These are phyloP conservation scores for Magnolia changhungtana DNA, from an alignment of 164 flowering plant genomes.

Conservation along the genomic window DNA sequence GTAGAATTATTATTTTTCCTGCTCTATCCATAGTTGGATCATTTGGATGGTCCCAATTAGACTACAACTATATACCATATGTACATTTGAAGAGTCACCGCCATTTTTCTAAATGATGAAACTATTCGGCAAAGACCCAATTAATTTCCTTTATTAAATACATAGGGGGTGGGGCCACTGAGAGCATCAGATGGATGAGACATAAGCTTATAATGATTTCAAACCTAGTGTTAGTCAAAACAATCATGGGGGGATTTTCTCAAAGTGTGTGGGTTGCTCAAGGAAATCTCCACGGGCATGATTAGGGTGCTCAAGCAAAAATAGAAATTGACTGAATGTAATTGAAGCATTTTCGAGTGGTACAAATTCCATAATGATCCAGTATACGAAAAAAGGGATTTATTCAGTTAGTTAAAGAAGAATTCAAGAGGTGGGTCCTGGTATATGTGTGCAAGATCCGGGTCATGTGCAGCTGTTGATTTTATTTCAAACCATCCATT, in stretches of 20 bases:
- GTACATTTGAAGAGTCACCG: too few relatives aligned
- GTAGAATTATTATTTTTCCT: too few relatives aligned
- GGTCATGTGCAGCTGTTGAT: too few relatives aligned
- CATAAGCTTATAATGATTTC: neutral
- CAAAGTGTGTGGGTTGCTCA: neutral
- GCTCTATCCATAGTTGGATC: neutral
- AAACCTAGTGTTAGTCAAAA: neutral
- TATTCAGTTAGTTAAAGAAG: neutral
- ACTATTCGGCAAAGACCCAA: neutral
- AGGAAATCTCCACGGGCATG: neutral
- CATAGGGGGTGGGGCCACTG: neutral
- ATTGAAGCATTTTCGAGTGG: neutral
- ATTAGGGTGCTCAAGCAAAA: neutral
- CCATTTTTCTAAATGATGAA: neutral
- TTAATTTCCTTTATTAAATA: too few relatives aligned
- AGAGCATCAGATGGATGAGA: neutral
- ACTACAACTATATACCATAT: neutral
- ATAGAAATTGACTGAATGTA: neutral
- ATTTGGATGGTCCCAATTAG: neutral
- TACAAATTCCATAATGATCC: neutral
- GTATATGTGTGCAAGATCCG: too few relatives aligned
- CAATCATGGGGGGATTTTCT: neutral
- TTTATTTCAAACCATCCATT: too few relatives aligned
- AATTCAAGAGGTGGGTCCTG: neutral
- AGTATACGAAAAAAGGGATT: neutral